Percentiles rank a stretch among this genome's conserved stretches.
These are phyloP conservation scores for Serendipita sp. DNA, from an alignment of 768 basidiomycete genomes.

Conservation along the genomic window DNA sequence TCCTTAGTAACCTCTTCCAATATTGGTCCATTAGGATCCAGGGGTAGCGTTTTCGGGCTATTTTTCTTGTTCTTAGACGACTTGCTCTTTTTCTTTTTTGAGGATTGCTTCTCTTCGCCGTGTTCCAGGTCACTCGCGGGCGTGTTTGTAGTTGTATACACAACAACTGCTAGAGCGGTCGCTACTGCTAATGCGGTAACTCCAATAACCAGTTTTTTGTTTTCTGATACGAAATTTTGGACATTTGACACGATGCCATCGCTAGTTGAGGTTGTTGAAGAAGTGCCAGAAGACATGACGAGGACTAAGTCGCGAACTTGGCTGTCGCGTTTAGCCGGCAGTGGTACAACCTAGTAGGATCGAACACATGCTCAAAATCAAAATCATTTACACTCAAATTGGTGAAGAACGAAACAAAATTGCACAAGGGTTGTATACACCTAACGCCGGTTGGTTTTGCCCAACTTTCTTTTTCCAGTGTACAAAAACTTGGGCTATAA, in stretches of 20 bases:
- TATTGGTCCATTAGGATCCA: conserved; percentile 44
- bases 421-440: too few relatives aligned
- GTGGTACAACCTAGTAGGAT: neutral
- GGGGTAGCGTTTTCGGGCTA: conserved; percentile 33
- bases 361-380: neutral
- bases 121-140: conserved; percentile 17
- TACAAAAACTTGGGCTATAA: conserved; percentile 72
- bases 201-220: neutral
- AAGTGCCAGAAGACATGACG: neutral
- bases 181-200: neutral
- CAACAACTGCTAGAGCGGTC: neutral
- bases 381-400: too few relatives aligned
- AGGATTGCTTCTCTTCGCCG: conserved; percentile 23
- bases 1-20: conserved; percentile 56
- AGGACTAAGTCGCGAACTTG: neutral
- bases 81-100: conserved; percentile 33
- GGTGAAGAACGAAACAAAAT: too few relatives aligned
- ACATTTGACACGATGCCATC: conserved; percentile 1
- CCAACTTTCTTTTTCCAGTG: conserved; percentile 67
- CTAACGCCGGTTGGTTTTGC: conserved; percentile 52
- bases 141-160: conserved; percentile 13
- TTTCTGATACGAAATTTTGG: neutral
- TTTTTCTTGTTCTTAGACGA: conserved; percentile 41
- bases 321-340: neutral
- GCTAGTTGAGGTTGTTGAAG: neutral